Evolutionary conservation across 2,329 filamentous ascomycete genomes (phyloP).

Genomic region (Nemania sp.): DNA sequence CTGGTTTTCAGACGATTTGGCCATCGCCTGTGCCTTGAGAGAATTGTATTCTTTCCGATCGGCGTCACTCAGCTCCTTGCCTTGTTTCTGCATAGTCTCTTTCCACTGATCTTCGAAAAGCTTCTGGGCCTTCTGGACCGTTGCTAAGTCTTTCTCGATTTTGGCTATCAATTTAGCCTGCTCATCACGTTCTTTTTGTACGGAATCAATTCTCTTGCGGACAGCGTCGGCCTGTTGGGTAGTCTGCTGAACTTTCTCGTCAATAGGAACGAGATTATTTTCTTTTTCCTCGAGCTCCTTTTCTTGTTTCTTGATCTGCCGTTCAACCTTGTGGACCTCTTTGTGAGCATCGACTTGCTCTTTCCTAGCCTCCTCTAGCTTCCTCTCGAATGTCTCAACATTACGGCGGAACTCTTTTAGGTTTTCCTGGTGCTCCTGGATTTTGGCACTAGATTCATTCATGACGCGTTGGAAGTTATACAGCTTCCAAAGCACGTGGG

Average conservation of each 20-base stretch:
- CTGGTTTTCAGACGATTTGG: slow-evolving; percentile 83
- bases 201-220: slow-evolving; percentile 74
- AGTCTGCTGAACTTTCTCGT: slow-evolving; percentile 90
- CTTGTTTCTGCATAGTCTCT: slow-evolving; percentile 85
- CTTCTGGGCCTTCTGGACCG: slow-evolving; percentile 89
- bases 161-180: slow-evolving; percentile 77
- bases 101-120: slow-evolving; percentile 91
- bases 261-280: slow-evolving; percentile 86
- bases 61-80: slow-evolving; percentile 83
- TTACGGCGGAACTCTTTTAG: slow-evolving; percentile 91
- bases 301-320: slow-evolving; percentile 85
- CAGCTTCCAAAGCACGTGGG: slow-evolving; percentile 95
- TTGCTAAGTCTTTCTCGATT: slow-evolving; percentile 81
- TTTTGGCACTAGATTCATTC: slow-evolving; percentile 89
- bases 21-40: slow-evolving; percentile 85
- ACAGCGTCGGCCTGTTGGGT: slow-evolving; percentile 76
- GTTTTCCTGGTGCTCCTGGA: slow-evolving; percentile 93
- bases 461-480: slow-evolving; percentile 95
- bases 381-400: slow-evolving; percentile 84
- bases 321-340: slow-evolving; percentile 84
- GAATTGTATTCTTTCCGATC: slow-evolving; percentile 92
- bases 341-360: slow-evolving; percentile 83
- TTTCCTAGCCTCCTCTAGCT: slow-evolving; percentile 82
- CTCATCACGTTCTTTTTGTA: slow-evolving; percentile 80
- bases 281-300: slow-evolving; percentile 88